These are phyloP conservation scores for Mycocentrospora acerina DNA, from an alignment of 2,329 filamentous ascomycete species.

Conservation along the genomic window DNA sequence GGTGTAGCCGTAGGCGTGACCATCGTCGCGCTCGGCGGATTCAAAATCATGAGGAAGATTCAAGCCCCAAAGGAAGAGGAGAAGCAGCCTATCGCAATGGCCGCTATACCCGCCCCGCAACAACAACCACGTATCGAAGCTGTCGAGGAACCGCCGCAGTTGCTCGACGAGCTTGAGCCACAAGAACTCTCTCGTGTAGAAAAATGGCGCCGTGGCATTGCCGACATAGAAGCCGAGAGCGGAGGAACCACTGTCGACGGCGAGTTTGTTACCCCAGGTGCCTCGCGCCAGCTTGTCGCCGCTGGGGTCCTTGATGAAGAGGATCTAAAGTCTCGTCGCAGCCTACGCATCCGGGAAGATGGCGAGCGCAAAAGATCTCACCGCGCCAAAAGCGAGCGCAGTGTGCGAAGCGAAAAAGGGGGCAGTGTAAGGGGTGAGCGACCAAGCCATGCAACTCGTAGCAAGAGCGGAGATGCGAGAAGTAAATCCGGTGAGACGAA, in stretches of 20 bases:
- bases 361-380: conserved; percentile 30
- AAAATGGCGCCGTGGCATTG: conserved; percentile 64
- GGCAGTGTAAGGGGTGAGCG: conserved; percentile 26
- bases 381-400: conserved; percentile 29
- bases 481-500: conserved; percentile 11
- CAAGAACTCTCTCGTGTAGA: conserved; percentile 61
- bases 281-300: conserved; percentile 48
- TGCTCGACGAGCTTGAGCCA: conserved; percentile 60
- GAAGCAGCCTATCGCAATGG: conserved; percentile 16
- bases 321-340: conserved; percentile 46
- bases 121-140: background rate
- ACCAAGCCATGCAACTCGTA: conserved; percentile 26
- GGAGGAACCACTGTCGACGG: conserved; percentile 64
- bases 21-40: conserved; percentile 91
- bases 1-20: conserved; percentile 91
- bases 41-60: conserved; percentile 94
- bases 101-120: conserved; percentile 9
- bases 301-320: conserved; percentile 51
- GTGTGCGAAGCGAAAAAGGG: conserved; percentile 6
- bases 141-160: conserved; percentile 24
- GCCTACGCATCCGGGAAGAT: conserved; percentile 21
- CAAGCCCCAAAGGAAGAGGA: conserved; percentile 47
- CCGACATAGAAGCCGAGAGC: conserved; percentile 57
- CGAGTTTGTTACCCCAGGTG: conserved; percentile 64
- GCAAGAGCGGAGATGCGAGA: conserved; percentile 24